Conservation (phyloP, 1,284 basidiomycete genomes). For the Erythrobasidium hasegawianum region DNA sequence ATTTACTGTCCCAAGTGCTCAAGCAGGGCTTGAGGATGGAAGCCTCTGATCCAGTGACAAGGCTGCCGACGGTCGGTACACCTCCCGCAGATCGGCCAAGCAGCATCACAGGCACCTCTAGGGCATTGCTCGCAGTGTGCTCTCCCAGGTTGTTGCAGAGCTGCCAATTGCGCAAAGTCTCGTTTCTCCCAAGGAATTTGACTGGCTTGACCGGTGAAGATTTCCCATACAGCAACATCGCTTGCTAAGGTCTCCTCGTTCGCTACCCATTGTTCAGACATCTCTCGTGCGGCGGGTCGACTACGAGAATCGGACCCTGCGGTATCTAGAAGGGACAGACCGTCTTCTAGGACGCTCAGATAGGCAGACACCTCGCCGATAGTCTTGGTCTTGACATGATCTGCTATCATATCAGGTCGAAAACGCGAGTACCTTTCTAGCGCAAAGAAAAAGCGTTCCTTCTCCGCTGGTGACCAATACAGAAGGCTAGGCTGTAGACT, state of each 20-base stretch:
- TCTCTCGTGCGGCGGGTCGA: constrained; percentile 11
- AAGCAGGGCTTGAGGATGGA: constrained; percentile 2
- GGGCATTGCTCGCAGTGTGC: neutral
- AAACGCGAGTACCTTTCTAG: constrained; percentile 14
- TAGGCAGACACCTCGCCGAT: constrained; percentile 7
- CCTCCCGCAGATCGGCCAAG: constrained; percentile 2
- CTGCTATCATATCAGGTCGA: constrained; percentile 16
- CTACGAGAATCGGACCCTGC: neutral
- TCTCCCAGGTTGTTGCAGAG: neutral
- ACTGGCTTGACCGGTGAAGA: constrained; percentile 5
- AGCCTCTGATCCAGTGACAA: constrained; percentile 5
- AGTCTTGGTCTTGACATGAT: constrained; percentile 21
- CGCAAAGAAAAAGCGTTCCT: constrained; percentile 17
- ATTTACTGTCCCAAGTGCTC: neutral
- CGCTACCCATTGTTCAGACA: constrained; percentile 14
- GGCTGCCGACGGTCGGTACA: neutral
- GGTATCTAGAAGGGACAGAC: neutral
- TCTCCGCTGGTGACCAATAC: constrained; percentile 18
- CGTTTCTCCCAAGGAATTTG: constrained; percentile 5
- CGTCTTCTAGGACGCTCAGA: neutral
- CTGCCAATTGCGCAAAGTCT: constrained; percentile 4
- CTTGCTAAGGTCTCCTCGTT: constrained; percentile 13
- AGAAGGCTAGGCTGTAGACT: constrained; percentile 2
- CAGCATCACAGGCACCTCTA: constrained; percentile 5
- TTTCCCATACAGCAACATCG: constrained; percentile 24